Evolutionary conservation across 257 asterid genomes (phyloP).

Genomic region (Lantana camara): DNA sequence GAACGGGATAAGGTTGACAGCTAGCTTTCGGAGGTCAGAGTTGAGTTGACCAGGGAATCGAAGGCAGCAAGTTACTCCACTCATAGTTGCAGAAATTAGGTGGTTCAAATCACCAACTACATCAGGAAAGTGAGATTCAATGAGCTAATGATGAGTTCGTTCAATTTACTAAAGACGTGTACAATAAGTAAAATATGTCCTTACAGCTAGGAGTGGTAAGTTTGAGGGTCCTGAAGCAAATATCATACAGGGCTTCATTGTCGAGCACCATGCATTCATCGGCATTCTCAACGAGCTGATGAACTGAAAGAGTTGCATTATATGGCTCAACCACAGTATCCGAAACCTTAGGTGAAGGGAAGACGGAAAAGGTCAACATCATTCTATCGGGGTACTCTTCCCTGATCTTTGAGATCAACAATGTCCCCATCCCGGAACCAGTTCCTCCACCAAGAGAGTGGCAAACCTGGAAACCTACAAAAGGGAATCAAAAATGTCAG

Average conservation of each 20-base stretch:
- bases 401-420: constrained; percentile 72
- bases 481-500: neutral
- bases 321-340: constrained; percentile 84
- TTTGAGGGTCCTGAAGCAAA: constrained; percentile 71
- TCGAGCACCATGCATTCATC: constrained; percentile 85
- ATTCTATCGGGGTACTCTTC: constrained; percentile 83
- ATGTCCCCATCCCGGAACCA: constrained; percentile 82
- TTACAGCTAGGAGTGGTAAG: constrained; percentile 85
- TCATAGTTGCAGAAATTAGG: constrained; percentile 85
- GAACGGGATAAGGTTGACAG: constrained; percentile 77
- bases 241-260: constrained; percentile 71
- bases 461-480: constrained; percentile 72
- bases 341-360: constrained; percentile 78
- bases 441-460: constrained; percentile 88
- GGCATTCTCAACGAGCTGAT: constrained; percentile 81
- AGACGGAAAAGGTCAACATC: constrained; percentile 81
- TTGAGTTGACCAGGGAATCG: constrained; percentile 80
- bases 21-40: constrained; percentile 76
- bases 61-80: constrained; percentile 89
- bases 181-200: constrained; percentile 23
- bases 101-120: constrained; percentile 87
- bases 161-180: neutral
- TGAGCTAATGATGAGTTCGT: too few species aligned
- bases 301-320: constrained; percentile 79
- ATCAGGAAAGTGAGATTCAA: constrained; percentile 1